Evolutionary conservation across 306 rosid genomes (phyloP).

Genomic region (Rosa chinensis): DNA sequence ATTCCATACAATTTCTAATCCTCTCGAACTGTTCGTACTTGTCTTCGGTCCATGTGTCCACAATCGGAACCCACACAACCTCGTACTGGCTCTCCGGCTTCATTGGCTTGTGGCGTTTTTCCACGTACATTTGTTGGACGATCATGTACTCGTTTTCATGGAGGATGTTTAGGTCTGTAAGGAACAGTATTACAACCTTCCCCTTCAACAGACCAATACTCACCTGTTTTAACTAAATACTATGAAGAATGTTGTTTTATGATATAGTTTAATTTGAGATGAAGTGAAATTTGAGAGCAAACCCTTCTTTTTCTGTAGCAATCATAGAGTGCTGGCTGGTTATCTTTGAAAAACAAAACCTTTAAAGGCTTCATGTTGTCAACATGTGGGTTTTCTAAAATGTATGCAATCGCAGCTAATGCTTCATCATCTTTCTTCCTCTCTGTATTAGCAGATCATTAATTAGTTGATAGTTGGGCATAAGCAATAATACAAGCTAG

Average conservation of each 20-base stretch:
- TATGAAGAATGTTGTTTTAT: background rate
- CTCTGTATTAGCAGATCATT: conserved; percentile 33
- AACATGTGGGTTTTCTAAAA: conserved; percentile 38
- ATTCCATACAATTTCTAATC: conserved; percentile 41
- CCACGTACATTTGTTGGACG: conserved; percentile 45
- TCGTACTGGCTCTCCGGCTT: conserved; percentile 48
- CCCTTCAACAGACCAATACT: conserved; percentile 41
- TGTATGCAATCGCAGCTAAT: conserved; percentile 28
- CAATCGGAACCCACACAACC: conserved; percentile 63
- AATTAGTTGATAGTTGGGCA: background rate
- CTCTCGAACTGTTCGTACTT: conserved; percentile 22
- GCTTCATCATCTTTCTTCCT: conserved; percentile 47
- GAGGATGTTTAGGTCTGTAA: conserved; percentile 44
- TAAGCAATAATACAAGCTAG: background rate
- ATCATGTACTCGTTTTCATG: conserved; percentile 29
- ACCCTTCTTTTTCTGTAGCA: conserved; percentile 57
- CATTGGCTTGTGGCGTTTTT: conserved; percentile 26
- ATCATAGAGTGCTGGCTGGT: conserved; percentile 45
- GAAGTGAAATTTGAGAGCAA: conserved; percentile 10
- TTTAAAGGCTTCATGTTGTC: conserved; percentile 53
- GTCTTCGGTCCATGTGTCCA: conserved; percentile 28
- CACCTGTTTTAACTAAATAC: conserved; percentile 33
- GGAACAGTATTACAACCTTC: conserved; percentile 52
- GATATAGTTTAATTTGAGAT: background rate
- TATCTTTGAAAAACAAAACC: conserved; percentile 46